Base-by-base conservation (phyloP, 768 basidiomycete species). In the Kwoniella bestiolae region DNA sequence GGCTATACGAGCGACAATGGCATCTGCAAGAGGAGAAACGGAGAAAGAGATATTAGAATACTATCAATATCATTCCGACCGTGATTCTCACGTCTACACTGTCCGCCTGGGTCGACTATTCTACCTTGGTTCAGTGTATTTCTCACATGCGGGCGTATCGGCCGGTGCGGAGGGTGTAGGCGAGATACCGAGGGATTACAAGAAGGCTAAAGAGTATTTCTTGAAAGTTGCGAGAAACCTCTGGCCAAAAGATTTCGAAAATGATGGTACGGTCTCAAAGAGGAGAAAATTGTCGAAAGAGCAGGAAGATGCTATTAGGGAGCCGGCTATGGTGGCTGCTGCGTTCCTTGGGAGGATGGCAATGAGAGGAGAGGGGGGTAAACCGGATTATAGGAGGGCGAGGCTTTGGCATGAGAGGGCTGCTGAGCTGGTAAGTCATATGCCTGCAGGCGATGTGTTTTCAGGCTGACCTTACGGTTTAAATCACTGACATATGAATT, bases 381-480 rank as follows among this genome's bases (percentile, higher is more conserved):
- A 89, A 71, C 84, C 85, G 65, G 91, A 97, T 79, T 85, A 86
- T 21, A 83, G 85, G 28, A 80, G 86, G 67, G 94, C 92, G 8
- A 92, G 88, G 83, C 86, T 94, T 83, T 99, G 96, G 96, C 94
- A 94, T 71, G 91, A 93, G 72, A 85, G 96, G 57, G 95, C 91
- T 1, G 75, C 73, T 2, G 79, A 77, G 38, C 52, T 79, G 51
- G 78, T 79, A 60, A 68, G 78, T 76, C 34, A 0, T 16, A 18
- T 44, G 5, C 3, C 53, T 44, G 31, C 55, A 29, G 35, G 2
- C 35, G 57, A n/a, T n/a, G n/a, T n/a, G n/a, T n/a, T 26, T 38
- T 8, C 38, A 8, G 38, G 18, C 38, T 8, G 35, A 35, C 35
- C 45, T 2, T 2, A 14, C 6, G 32, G 16, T 53, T 2, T 53